These are phyloP conservation scores for Venturia pyrina DNA, from an alignment of 2,329 filamentous ascomycete genomes.

Conservation along the genomic window DNA sequence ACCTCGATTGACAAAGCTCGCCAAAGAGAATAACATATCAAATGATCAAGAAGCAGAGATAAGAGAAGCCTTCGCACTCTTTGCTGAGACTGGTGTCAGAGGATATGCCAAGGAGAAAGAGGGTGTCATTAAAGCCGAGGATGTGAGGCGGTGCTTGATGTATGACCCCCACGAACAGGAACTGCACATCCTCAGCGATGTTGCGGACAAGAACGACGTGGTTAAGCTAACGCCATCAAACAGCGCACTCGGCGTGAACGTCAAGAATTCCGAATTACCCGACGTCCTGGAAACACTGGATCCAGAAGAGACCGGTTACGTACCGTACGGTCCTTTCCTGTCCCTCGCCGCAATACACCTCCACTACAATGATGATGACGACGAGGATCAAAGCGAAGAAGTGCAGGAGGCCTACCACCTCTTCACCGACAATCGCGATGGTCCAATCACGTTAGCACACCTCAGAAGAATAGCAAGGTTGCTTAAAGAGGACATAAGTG, in stretches of 20 bases:
- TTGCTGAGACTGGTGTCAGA: conserved; percentile 28
- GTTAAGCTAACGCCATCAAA: background rate
- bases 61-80: conserved; percentile 78
- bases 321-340: conserved; percentile 72
- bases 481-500: conserved; percentile 74
- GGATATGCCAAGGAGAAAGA: conserved; percentile 16
- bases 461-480: conserved; percentile 68
- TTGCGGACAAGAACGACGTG: background rate
- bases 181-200: background rate
- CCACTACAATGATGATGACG: conserved; percentile 28
- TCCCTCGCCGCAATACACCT: conserved; percentile 75
- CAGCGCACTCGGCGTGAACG: conserved; percentile 70
- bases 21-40: conserved; percentile 80
- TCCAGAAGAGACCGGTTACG: conserved; percentile 67
- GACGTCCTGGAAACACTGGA: conserved; percentile 76
- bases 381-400: conserved; percentile 27
- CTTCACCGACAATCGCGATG: conserved; percentile 54
- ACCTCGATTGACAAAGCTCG: conserved; percentile 68
- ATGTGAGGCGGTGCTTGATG: conserved; percentile 39
- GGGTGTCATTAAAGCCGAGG: conserved; percentile 31
- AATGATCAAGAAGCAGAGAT: conserved; percentile 83
- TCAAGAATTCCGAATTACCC: conserved; percentile 56
- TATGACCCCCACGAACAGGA: background rate
- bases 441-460: conserved; percentile 70
- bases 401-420: conserved; percentile 73